phyloP scores from a whole-genome alignment of 192 early-diverging fungal species.

The Rhizophlyctis rosea region DNA sequence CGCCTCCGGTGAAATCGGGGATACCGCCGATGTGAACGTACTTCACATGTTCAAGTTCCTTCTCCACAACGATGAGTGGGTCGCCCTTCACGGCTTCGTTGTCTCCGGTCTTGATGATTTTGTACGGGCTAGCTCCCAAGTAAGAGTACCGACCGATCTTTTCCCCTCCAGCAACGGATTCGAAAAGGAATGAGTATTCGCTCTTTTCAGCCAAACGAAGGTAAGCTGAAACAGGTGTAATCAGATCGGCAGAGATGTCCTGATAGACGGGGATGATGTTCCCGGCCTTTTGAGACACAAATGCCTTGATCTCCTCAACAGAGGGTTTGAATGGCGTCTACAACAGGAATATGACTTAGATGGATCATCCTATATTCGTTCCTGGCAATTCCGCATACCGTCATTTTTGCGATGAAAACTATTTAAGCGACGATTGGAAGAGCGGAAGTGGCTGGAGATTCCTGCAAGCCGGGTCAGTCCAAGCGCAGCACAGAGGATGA shows the following conservation, averaged over 20 bases:
- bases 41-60: conserved; percentile 72
- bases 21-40: conserved; percentile 81
- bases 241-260: conserved; percentile 82
- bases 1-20: conserved; percentile 88
- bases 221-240: conserved; percentile 96
- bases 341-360: background rate
- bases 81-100: conserved; percentile 73
- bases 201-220: conserved; percentile 67
- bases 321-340: conserved; percentile 18
- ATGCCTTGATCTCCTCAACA: conserved; percentile 22
- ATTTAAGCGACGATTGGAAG: too few relatives aligned
- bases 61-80: conserved; percentile 79
- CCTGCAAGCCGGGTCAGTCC: too few relatives aligned
- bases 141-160: conserved; percentile 95
- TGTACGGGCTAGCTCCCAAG: conserved; percentile 89
- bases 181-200: conserved; percentile 92
- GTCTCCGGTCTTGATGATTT: conserved; percentile 74
- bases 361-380: too few relatives aligned
- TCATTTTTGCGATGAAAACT: too few relatives aligned
- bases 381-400: too few relatives aligned
- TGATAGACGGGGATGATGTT: conserved; percentile 80
- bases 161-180: conserved; percentile 91
- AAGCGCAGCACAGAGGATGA: too few relatives aligned
- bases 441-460: too few relatives aligned
- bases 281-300: conserved; percentile 10